A percentile compares a stretch with the other conserved stretches of the same genome.
These are phyloP conservation scores for Backusella luteola DNA, from an alignment of 192 early-diverging fungal species.

Conservation along the genomic window DNA sequence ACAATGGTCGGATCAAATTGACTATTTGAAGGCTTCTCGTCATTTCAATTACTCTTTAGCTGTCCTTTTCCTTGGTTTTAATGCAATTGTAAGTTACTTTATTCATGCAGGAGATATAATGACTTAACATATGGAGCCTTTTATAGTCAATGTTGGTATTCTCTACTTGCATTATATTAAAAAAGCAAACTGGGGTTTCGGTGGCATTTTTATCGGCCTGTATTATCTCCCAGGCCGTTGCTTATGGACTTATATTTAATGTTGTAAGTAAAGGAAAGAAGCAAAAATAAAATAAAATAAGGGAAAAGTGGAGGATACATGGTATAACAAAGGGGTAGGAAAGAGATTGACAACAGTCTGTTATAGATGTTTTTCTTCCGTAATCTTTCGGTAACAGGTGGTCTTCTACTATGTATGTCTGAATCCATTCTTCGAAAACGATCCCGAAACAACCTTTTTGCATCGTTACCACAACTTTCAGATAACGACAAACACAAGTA, in stretches of 20 bases:
- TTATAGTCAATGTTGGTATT: constrained; percentile 67
- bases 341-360: not conserved
- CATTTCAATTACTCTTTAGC: constrained; percentile 76
- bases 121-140: not conserved
- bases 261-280: constrained; percentile 32
- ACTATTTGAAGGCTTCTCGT: constrained; percentile 77
- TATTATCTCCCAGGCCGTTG: constrained; percentile 85
- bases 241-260: constrained; percentile 93
- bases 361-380: constrained; percentile 74
- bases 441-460: constrained; percentile 70
- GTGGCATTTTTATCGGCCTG: constrained; percentile 79
- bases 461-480: constrained; percentile 79
- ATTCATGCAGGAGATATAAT: not conserved
- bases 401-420: constrained; percentile 89
- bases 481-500: constrained; percentile 86
- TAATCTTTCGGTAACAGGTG: constrained; percentile 87
- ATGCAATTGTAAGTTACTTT: constrained; percentile 60
- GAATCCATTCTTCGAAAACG: constrained; percentile 61
- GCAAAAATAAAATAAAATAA: not conserved
- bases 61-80: constrained; percentile 77
- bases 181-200: constrained; percentile 74
- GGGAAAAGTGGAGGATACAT: not conserved
- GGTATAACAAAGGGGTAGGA: not conserved
- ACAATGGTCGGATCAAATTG: constrained; percentile 90
- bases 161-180: constrained; percentile 78